Evolutionary conservation across 495 filamentous ascomycete species (phyloP).

Genomic region (Physcia stellaris): DNA sequence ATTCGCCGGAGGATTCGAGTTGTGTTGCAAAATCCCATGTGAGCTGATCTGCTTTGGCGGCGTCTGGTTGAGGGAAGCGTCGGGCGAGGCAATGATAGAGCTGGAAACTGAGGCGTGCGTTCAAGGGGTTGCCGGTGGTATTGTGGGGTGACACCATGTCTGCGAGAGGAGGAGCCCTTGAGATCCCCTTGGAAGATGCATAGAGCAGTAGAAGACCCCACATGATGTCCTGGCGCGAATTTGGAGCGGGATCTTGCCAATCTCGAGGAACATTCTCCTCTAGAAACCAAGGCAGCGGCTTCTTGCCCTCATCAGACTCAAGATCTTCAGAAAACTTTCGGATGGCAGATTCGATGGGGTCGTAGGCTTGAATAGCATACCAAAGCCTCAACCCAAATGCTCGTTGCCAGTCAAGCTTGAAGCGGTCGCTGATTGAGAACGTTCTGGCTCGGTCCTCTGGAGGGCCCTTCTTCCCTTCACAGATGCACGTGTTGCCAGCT

Average conservation of each 20-base stretch:
- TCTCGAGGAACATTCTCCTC: slow-evolving; percentile 31
- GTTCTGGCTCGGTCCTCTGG: slow-evolving; percentile 62
- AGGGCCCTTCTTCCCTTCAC: slow-evolving; percentile 58
- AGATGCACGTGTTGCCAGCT: slow-evolving; percentile 69
- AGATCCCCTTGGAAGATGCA: slow-evolving; percentile 33
- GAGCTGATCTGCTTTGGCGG: slow-evolving; percentile 44
- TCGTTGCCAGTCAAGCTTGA: slow-evolving; percentile 81
- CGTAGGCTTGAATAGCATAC: slow-evolving; percentile 58
- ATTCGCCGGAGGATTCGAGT: slow-evolving; percentile 52
- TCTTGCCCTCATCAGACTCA: slow-evolving; percentile 38
- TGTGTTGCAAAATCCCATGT: slow-evolving; percentile 59
- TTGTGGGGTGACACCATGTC: slow-evolving; percentile 41
- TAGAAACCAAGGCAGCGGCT: slow-evolving; percentile 45
- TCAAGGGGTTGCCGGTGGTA: slow-evolving; percentile 50
- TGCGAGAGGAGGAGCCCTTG: slow-evolving; percentile 39
- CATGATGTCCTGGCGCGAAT: slow-evolving; percentile 58
- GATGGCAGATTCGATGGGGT: slow-evolving; percentile 57
- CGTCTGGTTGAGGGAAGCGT: slow-evolving; percentile 28
- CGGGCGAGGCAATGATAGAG: slow-evolving; percentile 46
- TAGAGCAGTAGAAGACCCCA: slow-evolving; percentile 78
- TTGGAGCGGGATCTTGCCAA: slow-evolving; percentile 35
- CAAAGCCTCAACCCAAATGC: slow-evolving; percentile 82
- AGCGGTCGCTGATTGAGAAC: slow-evolving; percentile 67
- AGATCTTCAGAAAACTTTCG: slow-evolving; percentile 55
- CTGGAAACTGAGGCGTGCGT: slow-evolving; percentile 71